A percentile compares a stretch with the other conserved stretches of the same genome.
Conservation (phyloP, 2,329 filamentous ascomycete genomes). For the Hypoxylon sp. region DNA sequence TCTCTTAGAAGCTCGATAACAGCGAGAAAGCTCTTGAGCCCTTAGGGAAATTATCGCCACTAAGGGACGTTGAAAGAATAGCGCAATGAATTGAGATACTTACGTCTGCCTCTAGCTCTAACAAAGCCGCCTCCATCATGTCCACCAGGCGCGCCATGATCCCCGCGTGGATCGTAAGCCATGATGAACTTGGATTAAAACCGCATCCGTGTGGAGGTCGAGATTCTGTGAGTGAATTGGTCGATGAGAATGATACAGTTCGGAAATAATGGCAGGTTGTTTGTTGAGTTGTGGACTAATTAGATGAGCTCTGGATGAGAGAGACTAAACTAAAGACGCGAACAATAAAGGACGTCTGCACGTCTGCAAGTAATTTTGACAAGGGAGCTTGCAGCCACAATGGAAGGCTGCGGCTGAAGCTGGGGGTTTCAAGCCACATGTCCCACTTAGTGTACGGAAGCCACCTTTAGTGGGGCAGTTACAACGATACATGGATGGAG, state of each 20-base stretch:
- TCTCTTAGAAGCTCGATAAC: background rate
- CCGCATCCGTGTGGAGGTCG: conserved; percentile 28
- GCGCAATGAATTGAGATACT: conserved; percentile 50
- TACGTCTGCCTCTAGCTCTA: conserved; percentile 66
- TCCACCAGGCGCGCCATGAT: conserved; percentile 57
- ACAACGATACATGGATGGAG: background rate
- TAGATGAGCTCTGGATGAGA: conserved; percentile 22
- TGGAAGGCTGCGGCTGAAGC: conserved; percentile 37
- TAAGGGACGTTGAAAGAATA: conserved; percentile 6
- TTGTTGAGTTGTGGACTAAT: conserved; percentile 22
- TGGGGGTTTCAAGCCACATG: conserved; percentile 25
- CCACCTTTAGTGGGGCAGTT: conserved; percentile 3
- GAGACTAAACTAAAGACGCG: conserved; percentile 25
- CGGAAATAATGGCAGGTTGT: background rate
- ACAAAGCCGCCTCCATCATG: conserved; percentile 60
- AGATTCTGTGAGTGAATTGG: background rate
- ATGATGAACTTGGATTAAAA: conserved; percentile 53
- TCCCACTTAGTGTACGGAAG: background rate
- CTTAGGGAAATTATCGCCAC: background rate
- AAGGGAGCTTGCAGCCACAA: conserved; percentile 26
- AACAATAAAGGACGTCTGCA: conserved; percentile 27
- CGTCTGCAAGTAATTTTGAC: conserved; percentile 29
- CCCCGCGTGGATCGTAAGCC: conserved; percentile 68
- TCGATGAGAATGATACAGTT: background rate
- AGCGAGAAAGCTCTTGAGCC: background rate